Percentiles rank a stretch among this genome's conserved stretches.
These are phyloP conservation scores for Cenchrus fungigraminus DNA, from an alignment of 176 grass and related monocot species.

Conservation along the genomic window DNA sequence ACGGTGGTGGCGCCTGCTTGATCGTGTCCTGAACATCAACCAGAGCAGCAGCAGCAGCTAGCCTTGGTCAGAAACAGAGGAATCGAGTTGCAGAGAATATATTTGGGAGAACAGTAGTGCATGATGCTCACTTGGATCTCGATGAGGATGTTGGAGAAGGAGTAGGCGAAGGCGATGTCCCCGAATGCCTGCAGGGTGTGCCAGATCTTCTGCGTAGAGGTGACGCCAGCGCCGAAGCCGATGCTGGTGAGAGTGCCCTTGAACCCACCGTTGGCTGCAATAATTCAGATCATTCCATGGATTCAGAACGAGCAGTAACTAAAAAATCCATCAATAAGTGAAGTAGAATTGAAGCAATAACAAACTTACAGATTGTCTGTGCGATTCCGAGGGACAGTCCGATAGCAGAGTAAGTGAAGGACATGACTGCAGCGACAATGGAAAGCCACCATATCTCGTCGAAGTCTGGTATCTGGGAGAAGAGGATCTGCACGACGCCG, in stretches of 20 bases:
- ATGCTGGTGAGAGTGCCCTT: slow-evolving; percentile 46
- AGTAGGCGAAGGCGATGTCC: slow-evolving; percentile 63
- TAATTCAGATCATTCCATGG: no score
- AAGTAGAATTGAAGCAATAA: no score
- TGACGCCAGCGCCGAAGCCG: not conserved
- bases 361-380: slow-evolving; percentile 32
- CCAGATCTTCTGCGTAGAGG: not conserved
- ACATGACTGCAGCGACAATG: slow-evolving; percentile 77
- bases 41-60: no score
- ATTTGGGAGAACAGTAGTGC: no score
- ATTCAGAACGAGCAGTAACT: no score
- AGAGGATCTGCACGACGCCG: slow-evolving; percentile 57
- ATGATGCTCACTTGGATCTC: slow-evolving; percentile 12
- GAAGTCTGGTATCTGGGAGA: slow-evolving; percentile 80
- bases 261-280: slow-evolving; percentile 43
- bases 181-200: not conserved
- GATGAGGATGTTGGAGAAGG: slow-evolving; percentile 80
- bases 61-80: no score
- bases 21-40: not conserved
- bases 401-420: slow-evolving; percentile 83
- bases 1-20: no score
- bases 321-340: no score
- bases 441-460: slow-evolving; percentile 87
- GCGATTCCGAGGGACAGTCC: slow-evolving; percentile 65
- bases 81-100: no score